Percentiles rank a stretch among this genome's conserved stretches.
Conservation (phyloP, 345 rosid species). For the thale cress (Arabidopsis thaliana) region DNA sequence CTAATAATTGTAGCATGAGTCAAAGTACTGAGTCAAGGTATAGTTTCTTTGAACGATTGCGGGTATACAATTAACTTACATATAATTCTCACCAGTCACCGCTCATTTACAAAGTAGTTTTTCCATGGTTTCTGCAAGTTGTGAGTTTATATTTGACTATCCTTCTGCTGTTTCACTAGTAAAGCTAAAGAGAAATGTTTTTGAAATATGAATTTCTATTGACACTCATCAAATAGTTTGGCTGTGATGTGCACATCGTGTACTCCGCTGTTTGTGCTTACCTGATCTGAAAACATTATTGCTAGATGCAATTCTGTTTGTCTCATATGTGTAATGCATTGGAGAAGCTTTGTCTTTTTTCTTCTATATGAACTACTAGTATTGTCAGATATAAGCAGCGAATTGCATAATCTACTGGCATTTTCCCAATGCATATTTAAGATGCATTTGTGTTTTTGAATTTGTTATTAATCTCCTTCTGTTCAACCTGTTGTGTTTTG, state of each 20-base stretch:
- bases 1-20: conserved; percentile 1
- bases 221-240: neutral
- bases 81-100: neutral
- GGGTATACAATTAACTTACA: neutral
- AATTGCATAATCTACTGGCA: conserved; percentile 24
- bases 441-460: conserved; percentile 33
- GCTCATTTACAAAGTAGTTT: conserved; percentile 10
- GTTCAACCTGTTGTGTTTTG: conserved; percentile 20
- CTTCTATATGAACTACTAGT: neutral
- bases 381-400: neutral
- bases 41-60: neutral
- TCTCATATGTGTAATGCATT: conserved; percentile 8
- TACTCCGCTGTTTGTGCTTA: neutral
- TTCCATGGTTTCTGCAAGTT: conserved; percentile 13
- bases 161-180: conserved; percentile 6
- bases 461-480: conserved; percentile 19
- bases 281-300: conserved; percentile 4
- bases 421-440: neutral
- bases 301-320: conserved; percentile 3
- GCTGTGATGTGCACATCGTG: neutral
- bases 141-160: neutral
- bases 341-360: neutral
- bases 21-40: neutral
- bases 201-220: neutral
- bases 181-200: conserved; percentile 7